These are phyloP conservation scores for Pyrus communis DNA, from an alignment of 306 rosid genomes.

Conservation along the genomic window DNA sequence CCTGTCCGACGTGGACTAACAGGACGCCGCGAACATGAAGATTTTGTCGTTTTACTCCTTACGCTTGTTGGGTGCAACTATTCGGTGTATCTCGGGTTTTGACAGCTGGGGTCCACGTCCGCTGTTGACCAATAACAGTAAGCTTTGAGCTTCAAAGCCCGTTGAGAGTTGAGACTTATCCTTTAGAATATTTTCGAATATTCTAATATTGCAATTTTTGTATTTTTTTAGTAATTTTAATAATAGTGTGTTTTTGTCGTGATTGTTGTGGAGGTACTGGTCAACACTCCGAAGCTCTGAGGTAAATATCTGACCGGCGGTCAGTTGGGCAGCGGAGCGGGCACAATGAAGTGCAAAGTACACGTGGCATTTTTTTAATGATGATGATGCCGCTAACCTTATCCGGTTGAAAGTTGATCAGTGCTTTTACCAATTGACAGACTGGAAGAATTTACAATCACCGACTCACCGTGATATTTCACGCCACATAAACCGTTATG, in stretches of 20 bases:
- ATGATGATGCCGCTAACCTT: background rate
- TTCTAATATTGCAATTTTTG: background rate
- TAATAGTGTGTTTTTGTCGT: background rate
- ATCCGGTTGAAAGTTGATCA: background rate
- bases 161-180: background rate
- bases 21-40: background rate
- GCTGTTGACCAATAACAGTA: constrained; percentile 2
- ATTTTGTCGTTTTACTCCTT: no score
- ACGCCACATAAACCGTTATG: background rate
- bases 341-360: background rate
- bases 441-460: no score
- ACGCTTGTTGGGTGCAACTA: background rate
- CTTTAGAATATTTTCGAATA: constrained; percentile 8
- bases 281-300: background rate
- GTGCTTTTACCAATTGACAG: no score
- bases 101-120: constrained; percentile 25
- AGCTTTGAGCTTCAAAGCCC: background rate
- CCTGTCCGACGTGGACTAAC: background rate
- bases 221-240: background rate
- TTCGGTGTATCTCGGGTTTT: background rate
- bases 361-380: background rate
- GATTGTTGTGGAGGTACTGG: background rate
- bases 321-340: background rate
- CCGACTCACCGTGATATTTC: no score
- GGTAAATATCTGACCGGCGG: background rate